Evolutionary conservation across 148 eudicot genomes (phyloP), one percentile per base, ranked within the genome.

Genomic region (Chenopodium album): DNA sequence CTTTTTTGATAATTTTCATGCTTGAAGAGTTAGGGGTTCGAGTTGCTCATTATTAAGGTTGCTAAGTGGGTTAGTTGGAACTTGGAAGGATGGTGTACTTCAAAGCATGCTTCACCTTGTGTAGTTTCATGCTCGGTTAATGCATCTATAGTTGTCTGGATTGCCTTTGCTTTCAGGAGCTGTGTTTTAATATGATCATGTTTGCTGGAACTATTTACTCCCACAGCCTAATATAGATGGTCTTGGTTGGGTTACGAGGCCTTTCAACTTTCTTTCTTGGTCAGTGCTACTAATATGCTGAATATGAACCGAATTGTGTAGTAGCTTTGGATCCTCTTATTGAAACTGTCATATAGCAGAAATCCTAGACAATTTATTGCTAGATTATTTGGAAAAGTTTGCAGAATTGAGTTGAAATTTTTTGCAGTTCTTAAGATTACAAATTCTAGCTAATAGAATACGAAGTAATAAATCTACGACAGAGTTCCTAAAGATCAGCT

Each of bases 1-100:
- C 32, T 34, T 12, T 48, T 48, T 48, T 12, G 52, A 48, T 47
- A 47, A 41, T 34, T 8, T 70, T 8, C 73, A 34, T 70, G 48
- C 37, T 70, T 13, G 47, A 7, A 68, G 48, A 70, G 73, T 34
- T 70, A 12, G 2, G 47, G 47, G 23, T 17, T 34, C 0, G 8
- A 16, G 47, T 76, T 59, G 79, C 68, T 59, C 50, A 76, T 32
- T 48, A 75, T 19, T 70, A 52, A 75, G 77, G 22, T 2, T 12
- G 6, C 5, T 56, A 22, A 23, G 31, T 19, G 7, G 48, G 16
- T 10, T 48, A 19, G 46, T 2, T 5, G 1, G 11, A 5, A 19
- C n/a, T 2, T 5, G 1, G 11, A 5, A 73, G 28, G 16, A 73
- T 34, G 76, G 8, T n/a, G 22, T 11, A 71, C 7, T 41, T 41